Conservation (phyloP, 2,329 filamentous ascomycete species). For the Neopestalotiopsis sp. region DNA sequence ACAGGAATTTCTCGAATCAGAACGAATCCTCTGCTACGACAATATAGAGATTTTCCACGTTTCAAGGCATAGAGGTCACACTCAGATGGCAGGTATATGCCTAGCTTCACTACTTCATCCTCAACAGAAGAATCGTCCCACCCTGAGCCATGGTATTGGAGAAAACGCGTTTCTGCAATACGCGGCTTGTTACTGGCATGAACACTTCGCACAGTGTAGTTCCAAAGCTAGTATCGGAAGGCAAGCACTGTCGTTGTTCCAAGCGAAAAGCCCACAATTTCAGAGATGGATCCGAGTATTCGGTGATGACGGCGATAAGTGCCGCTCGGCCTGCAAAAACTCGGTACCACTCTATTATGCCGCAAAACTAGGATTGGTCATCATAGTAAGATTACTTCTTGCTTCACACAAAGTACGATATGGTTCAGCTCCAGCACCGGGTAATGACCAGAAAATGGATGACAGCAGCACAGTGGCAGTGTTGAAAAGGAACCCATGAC, state of each 20-base stretch:
- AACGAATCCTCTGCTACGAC: not conserved
- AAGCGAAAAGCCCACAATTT: not conserved
- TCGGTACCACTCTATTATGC: not conserved
- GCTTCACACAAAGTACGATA: too few relatives aligned
- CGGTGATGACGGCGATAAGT: not conserved
- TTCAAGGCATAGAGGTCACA: not conserved
- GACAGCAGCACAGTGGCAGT: too few relatives aligned
- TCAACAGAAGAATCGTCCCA: not conserved
- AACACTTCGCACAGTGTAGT: not conserved
- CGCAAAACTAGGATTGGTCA: not conserved
- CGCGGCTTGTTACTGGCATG: constrained; percentile 8
- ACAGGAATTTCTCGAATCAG: constrained; percentile 15
- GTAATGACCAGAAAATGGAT: too few relatives aligned
- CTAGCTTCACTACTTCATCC: constrained; percentile 10
- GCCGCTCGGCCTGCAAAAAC: not conserved
- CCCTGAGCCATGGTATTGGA: not conserved
- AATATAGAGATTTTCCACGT: not conserved
- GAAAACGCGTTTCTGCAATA: constrained; percentile 1
- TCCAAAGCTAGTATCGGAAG: not conserved
- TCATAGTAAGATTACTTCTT: too few relatives aligned
- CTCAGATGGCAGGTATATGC: constrained; percentile 1
- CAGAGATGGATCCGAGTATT: not conserved
- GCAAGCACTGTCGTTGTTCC: not conserved
- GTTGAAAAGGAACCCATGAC: too few relatives aligned
- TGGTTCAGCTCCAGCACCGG: too few relatives aligned